Percentiles rank a stretch among this genome's conserved stretches.
phyloP scores from a whole-genome alignment of 139 green algal species.

The Eudorina sp. region DNA sequence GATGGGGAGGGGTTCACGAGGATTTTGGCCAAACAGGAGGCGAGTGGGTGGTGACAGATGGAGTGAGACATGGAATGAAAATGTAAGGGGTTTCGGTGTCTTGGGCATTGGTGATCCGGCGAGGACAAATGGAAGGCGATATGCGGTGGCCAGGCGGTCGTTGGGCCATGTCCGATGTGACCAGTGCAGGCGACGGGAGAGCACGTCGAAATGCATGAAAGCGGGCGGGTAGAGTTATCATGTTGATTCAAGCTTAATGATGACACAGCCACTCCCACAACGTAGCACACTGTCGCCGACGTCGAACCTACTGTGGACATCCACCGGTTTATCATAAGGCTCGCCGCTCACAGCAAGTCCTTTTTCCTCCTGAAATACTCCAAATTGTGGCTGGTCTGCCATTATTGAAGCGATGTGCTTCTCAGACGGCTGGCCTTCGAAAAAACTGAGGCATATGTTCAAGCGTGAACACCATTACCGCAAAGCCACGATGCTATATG shows the following conservation, averaged over 20 bases:
- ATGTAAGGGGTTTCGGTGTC: not conserved
- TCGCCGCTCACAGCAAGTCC: conserved; percentile 17
- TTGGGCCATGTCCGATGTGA: no score
- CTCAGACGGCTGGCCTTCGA: not conserved
- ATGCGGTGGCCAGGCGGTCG: no score
- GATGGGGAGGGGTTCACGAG: not conserved
- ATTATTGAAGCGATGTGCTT: not conserved
- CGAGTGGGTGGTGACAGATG: not conserved
- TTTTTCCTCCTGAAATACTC: conserved; percentile 18
- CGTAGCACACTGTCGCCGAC: not conserved
- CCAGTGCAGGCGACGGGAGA: no score
- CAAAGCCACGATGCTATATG: no score
- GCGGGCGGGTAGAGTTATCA: not conserved
- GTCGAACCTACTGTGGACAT: not conserved
- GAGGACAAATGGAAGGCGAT: not conserved
- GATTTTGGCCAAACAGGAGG: not conserved
- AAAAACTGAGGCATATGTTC: no score
- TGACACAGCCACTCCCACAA: not conserved
- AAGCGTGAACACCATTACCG: no score
- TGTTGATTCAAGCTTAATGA: not conserved
- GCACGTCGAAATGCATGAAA: no score
- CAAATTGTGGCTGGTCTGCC: conserved; percentile 10
- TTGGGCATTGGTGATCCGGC: not conserved
- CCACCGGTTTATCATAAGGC: conserved; percentile 14
- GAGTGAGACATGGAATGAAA: not conserved